Evolutionary conservation across 306 rosid species (phyloP).

Genomic region (Rosa multiflora): DNA sequence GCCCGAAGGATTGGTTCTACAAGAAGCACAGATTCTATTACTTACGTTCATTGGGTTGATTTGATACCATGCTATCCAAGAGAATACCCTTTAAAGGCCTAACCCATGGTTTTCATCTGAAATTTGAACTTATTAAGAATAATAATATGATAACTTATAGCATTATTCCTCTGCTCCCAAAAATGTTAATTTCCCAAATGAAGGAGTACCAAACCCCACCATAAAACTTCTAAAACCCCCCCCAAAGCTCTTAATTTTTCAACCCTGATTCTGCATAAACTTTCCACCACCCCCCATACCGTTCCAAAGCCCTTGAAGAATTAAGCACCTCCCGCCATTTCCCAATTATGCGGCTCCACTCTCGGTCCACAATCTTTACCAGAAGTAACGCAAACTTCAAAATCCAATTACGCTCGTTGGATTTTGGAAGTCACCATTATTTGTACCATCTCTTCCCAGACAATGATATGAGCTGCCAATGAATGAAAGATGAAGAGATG

Average conservation of each 20-base stretch:
- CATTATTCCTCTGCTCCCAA: neutral
- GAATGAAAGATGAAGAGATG: conserved; percentile 13
- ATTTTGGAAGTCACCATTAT: conserved; percentile 23
- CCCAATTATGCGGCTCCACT: neutral
- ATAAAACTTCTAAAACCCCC: neutral
- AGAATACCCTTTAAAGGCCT: neutral
- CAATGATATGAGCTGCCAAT: conserved; percentile 63
- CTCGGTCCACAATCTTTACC: neutral
- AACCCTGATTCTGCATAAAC: neutral
- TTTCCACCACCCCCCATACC: neutral
- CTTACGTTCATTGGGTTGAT: neutral
- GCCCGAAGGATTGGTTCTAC: neutral
- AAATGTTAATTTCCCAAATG: neutral
- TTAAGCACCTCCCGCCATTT: neutral
- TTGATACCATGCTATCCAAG: neutral
- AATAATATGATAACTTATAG: neutral
- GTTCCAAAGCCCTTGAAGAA: neutral
- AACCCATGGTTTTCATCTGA: neutral
- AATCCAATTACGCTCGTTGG: conserved; percentile 15
- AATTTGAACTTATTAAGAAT: neutral
- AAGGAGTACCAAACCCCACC: neutral
- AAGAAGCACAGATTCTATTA: neutral
- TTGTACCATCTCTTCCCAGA: conserved; percentile 45
- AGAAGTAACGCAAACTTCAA: neutral
- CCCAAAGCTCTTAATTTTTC: neutral